phyloP scores from a whole-genome alignment of 1,139 yeast species.

The Lodderomyces jiufengensis region DNA sequence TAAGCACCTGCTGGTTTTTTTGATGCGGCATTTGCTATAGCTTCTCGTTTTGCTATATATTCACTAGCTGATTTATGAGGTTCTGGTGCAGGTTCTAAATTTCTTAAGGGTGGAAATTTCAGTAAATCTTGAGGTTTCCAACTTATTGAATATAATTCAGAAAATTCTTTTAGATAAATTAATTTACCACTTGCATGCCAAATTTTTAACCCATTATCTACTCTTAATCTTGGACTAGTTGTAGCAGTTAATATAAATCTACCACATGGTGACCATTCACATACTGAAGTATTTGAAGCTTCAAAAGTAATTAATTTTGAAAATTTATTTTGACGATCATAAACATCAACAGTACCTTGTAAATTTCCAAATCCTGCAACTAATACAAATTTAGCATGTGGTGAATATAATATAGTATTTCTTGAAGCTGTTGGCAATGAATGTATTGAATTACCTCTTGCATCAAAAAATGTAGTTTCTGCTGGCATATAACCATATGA shows the following conservation, averaged over 20 bases:
- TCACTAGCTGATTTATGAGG: constrained; percentile 69
- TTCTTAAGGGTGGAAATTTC: constrained; percentile 56
- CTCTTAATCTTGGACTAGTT: constrained; percentile 93
- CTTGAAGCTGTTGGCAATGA: constrained; percentile 84
- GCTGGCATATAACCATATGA: constrained; percentile 98
- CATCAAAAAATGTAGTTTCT: constrained; percentile 89
- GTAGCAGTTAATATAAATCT: constrained; percentile 91
- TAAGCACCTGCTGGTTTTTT: constrained; percentile 79
- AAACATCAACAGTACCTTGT: constrained; percentile 93
- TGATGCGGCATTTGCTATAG: constrained; percentile 35
- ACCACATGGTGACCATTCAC: constrained; percentile 99
- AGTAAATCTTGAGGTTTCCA: constrained; percentile 81
- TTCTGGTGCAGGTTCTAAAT: constrained; percentile 54
- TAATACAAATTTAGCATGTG: constrained; percentile 85
- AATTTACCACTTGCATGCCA: constrained; percentile 92
- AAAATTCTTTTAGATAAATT: constrained; percentile 72
- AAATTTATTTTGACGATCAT: constrained; percentile 89
- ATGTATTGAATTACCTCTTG: constrained; percentile 85
- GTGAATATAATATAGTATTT: constrained; percentile 88
- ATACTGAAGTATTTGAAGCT: constrained; percentile 90
- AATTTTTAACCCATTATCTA: constrained; percentile 89
- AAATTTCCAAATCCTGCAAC: constrained; percentile 98
- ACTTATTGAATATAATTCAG: constrained; percentile 72
- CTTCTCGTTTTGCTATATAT: constrained; percentile 44
- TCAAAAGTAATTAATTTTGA: constrained; percentile 75